Evolutionary conservation across 106 monocot genomes (phyloP).

Genomic region (Apostasia ramifera): DNA sequence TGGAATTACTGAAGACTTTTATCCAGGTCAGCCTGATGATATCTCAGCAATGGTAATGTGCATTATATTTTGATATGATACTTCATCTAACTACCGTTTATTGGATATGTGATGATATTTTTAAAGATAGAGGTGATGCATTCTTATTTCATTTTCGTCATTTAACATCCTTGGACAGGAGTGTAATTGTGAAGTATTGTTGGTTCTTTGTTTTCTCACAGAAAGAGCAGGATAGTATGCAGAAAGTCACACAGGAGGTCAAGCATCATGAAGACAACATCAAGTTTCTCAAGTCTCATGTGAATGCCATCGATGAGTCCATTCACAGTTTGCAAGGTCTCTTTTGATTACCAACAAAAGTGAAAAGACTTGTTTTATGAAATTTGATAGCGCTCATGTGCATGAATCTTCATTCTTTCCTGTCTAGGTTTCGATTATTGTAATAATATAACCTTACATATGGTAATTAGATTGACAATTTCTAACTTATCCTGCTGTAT

Average conservation of each 20-base stretch:
- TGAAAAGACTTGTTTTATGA: too few relatives aligned
- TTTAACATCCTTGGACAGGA: background rate
- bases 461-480: too few relatives aligned
- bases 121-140: background rate
- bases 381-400: too few relatives aligned
- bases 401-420: too few relatives aligned
- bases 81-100: background rate
- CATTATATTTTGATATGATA: background rate
- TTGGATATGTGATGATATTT: background rate
- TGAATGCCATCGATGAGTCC: slow-evolving; percentile 31
- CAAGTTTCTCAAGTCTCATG: slow-evolving; percentile 44
- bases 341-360: too few relatives aligned
- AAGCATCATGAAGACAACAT: slow-evolving; percentile 75
- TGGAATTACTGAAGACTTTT: slow-evolving; percentile 7
- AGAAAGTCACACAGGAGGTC: slow-evolving; percentile 58
- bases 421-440: too few relatives aligned
- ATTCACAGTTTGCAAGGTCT: slow-evolving; percentile 39
- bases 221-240: slow-evolving; percentile 51
- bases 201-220: slow-evolving; percentile 14
- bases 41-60: background rate
- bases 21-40: slow-evolving; percentile 5
- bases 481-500: too few relatives aligned
- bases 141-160: background rate
- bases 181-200: background rate
- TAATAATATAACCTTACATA: too few relatives aligned